Evolutionary conservation across 116 monocot species (phyloP).

Genomic region (Zostera marina): DNA sequence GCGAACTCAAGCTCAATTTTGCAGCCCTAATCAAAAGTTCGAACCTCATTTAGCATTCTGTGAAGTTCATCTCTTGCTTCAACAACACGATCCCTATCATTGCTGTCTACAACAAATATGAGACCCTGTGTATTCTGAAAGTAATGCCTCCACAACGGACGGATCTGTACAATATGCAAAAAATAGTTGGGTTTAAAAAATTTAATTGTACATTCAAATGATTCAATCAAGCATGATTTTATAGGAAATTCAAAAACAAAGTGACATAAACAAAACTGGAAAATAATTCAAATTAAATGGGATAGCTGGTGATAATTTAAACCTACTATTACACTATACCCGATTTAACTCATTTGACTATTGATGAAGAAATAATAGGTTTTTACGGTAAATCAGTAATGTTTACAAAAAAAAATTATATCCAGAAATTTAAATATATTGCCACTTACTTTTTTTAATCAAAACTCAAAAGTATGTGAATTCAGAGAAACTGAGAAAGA

Average conservation of each 20-base stretch:
- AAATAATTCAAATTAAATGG: background rate
- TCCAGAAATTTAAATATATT: background rate
- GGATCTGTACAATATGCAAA: slow-evolving; percentile 3
- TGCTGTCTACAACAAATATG: slow-evolving; percentile 16
- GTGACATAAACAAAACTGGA: background rate
- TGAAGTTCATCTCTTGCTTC: slow-evolving; percentile 4
- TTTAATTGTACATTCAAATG: background rate
- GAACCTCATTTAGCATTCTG: slow-evolving; percentile 12
- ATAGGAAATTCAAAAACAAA: background rate
- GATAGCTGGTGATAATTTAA: background rate
- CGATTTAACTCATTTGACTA: background rate
- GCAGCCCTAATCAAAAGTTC: background rate
- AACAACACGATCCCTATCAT: slow-evolving; percentile 8
- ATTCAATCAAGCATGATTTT: background rate
- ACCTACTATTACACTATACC: too few species aligned
- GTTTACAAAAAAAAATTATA: background rate
- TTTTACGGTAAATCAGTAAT: background rate
- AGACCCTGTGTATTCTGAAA: slow-evolving; percentile 17
- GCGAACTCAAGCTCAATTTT: too few species aligned
- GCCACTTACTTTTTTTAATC: background rate
- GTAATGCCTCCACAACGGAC: slow-evolving; percentile 16
- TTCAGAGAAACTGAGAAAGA: background rate
- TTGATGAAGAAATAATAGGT: background rate
- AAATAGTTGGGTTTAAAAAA: background rate
- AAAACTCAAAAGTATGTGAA: background rate